These are phyloP conservation scores for Kwoniella newhampshirensis DNA, from an alignment of 768 basidiomycete species.

Conservation along the genomic window DNA sequence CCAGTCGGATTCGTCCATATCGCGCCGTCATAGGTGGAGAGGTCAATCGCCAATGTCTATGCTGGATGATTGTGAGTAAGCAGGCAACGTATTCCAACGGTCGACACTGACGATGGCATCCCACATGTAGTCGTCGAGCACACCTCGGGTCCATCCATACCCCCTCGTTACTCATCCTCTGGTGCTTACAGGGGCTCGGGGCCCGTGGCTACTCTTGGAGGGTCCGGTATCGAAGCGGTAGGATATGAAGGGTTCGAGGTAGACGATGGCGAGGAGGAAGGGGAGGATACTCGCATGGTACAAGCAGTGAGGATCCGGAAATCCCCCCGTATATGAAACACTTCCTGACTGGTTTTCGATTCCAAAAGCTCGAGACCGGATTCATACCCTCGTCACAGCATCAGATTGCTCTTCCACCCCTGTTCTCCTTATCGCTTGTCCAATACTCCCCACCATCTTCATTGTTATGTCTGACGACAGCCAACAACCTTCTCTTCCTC, in stretches of 20 bases:
- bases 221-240: constrained; percentile 55
- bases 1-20: no score
- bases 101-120: no score
- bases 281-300: constrained; percentile 56
- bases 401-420: constrained; percentile 28
- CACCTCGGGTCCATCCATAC: constrained; percentile 60
- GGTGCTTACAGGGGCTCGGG: constrained; percentile 22
- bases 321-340: no score
- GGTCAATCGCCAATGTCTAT: constrained; percentile 45
- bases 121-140: constrained; percentile 89
- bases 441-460: constrained; percentile 84
- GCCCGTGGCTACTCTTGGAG: constrained; percentile 51
- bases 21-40: no score
- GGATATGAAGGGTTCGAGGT: constrained; percentile 89
- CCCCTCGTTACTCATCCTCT: constrained; percentile 22
- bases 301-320: constrained; percentile 56
- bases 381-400: constrained; percentile 48
- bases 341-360: no score
- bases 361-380: constrained; percentile 54
- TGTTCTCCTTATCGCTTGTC: constrained; percentile 58
- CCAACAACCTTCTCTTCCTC: constrained; percentile 84
- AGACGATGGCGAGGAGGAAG: constrained; percentile 58
- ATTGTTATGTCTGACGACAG: constrained; percentile 77
- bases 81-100: neutral
- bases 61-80: constrained; percentile 41